phyloP scores from a whole-genome alignment of 2,329 filamentous ascomycete species.

The Cladosporium sp. region DNA sequence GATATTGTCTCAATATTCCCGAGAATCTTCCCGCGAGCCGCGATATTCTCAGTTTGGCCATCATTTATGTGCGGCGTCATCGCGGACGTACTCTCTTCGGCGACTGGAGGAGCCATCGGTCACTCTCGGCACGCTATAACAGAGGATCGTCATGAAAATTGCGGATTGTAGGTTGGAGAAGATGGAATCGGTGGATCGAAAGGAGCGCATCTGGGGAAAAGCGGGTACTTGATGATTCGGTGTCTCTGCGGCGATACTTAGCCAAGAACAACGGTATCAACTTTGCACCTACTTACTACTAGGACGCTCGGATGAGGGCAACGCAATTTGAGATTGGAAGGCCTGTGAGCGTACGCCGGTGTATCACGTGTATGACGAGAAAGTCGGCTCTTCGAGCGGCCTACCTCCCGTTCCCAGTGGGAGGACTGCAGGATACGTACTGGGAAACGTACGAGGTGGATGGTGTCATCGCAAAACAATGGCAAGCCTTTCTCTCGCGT shows the following conservation, averaged over 20 bases:
- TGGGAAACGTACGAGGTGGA: neutral
- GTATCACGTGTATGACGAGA: neutral
- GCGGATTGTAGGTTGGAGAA: conserved; percentile 12
- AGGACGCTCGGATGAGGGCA: neutral
- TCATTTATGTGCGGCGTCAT: conserved; percentile 14
- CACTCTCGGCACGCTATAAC: conserved; percentile 8
- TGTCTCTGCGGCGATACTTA: conserved; percentile 1
- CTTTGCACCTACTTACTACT: neutral
- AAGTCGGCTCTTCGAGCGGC: neutral
- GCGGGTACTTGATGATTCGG: neutral
- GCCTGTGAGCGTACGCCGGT: neutral
- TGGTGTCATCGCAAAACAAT: neutral
- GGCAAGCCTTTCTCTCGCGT: neutral
- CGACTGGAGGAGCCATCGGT: conserved; percentile 5
- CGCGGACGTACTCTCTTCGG: conserved; percentile 18
- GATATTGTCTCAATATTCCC: neutral
- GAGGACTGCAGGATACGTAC: neutral
- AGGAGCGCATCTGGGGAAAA: neutral
- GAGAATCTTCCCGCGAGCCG: neutral
- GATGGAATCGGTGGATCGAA: conserved; percentile 6
- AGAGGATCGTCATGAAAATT: conserved; percentile 10
- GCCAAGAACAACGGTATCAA: conserved; percentile 6
- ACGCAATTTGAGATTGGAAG: neutral
- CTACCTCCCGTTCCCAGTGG: neutral
- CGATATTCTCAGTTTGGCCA: neutral